Evolutionary conservation across 1,284 basidiomycete species (phyloP).

Genomic region (Ustilago tritici): DNA sequence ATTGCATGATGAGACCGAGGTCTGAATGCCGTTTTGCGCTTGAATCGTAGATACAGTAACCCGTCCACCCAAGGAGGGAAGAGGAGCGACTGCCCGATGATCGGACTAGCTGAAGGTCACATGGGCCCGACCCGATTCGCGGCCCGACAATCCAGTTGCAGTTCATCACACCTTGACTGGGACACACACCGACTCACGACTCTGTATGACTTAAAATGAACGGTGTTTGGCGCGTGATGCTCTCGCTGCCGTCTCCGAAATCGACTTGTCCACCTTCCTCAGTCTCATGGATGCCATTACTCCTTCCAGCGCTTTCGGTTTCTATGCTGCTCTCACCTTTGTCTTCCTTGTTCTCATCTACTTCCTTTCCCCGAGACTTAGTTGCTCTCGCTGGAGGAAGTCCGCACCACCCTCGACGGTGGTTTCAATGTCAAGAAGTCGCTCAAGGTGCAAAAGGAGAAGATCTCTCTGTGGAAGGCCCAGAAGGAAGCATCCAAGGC

Average conservation of each 20-base stretch:
- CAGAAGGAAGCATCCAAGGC: slow-evolving; percentile 31
- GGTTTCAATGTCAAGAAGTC: slow-evolving; percentile 72
- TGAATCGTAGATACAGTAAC: no score
- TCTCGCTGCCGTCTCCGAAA: background rate
- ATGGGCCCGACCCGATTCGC: background rate
- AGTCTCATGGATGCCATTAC: slow-evolving; percentile 77
- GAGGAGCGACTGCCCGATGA: background rate
- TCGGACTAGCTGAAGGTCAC: background rate
- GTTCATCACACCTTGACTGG: background rate
- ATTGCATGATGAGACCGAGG: background rate
- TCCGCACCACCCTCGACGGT: slow-evolving; percentile 72
- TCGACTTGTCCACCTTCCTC: background rate
- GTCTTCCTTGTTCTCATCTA: slow-evolving; percentile 79
- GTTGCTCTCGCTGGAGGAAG: slow-evolving; percentile 81
- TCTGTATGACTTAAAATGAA: background rate
- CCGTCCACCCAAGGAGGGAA: background rate
- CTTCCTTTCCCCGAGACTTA: slow-evolving; percentile 70
- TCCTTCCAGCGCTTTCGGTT: slow-evolving; percentile 75
- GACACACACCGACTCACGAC: background rate
- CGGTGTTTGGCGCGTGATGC: slow-evolving; percentile 4
- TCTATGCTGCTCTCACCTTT: slow-evolving; percentile 81
- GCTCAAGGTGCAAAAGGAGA: slow-evolving; percentile 64
- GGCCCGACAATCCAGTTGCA: background rate
- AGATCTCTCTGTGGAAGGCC: slow-evolving; percentile 55
- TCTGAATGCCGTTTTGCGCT: no score